Base-by-base conservation (phyloP, 805 yeast genomes). In the Lipomyces spencermartinsiae region DNA sequence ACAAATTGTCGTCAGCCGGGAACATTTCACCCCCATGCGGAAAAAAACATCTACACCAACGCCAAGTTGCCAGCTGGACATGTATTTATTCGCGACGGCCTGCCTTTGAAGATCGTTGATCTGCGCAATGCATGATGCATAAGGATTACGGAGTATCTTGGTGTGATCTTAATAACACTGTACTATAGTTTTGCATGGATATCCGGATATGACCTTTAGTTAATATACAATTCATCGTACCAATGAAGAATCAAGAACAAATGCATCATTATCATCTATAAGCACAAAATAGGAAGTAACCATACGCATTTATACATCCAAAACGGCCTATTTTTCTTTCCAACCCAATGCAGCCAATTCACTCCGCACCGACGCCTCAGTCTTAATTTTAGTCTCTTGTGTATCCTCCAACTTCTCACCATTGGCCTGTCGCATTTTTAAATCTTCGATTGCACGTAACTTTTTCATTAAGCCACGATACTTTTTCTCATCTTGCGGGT, bases 341-440 rank as follows among this genome's bases (percentile, higher is more conserved):
- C 91, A 95, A 34, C 98, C 99, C 71, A 93, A 84, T 51, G 85
- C 80, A 70, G 82, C 80, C 76, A 95, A 85, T 74, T 95, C 97
- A 63, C 82, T 81, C 79, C 92, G 85, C 62, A 95, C 91, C 64
- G 89, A 88, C 35, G 83, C 87, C 81, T 95, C 99, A 61, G 97
- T 92, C 70, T 87, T 85, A 73, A 95, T 94, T 80, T 95, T 95
- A 77, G 91, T 83, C 55, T 92, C 82, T 82, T 95, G 99, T 39
- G 98, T 95, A 75, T 89, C 97, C 80, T 95, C 99, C 73, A 95
- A 85, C 69, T 87, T 83, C 71, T 93, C 97, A 61, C 94, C 97
- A 65, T 82, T 83, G 8, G 89, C 90, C 80, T 91, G 93, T 78
- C 94, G 91, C 83, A 86, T 86, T 80, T 93, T 93, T 75, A 95